Conservation (phyloP, 2,329 filamentous ascomycete species). For the Orbilia ellipsospora region DNA sequence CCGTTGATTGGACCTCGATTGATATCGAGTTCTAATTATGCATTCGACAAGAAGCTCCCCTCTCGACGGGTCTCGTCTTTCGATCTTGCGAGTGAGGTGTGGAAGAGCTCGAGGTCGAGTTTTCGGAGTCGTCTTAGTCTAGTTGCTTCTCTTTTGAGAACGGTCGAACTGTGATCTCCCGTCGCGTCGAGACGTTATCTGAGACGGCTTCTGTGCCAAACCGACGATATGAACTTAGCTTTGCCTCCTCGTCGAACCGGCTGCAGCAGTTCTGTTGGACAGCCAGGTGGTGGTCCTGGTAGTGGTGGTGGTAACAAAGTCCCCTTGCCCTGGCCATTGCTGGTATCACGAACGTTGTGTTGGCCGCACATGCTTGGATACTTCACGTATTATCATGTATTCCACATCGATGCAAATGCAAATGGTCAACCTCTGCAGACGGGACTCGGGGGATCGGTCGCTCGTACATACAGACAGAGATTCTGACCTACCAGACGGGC, state of each 20-base stretch:
- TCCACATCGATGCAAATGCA: neutral
- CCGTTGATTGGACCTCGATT: constrained; percentile 40
- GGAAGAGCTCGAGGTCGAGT: too few relatives aligned
- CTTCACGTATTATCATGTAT: neutral
- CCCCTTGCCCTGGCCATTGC: neutral
- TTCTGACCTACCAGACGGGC: constrained; percentile 10
- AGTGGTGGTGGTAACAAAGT: too few relatives aligned
- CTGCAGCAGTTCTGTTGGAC: constrained; percentile 10
- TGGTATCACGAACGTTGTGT: constrained; percentile 39
- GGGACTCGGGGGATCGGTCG: constrained; percentile 31
- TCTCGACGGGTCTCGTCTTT: neutral
- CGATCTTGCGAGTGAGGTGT: neutral
- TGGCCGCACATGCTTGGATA: constrained; percentile 33
- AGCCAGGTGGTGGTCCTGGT: constrained; percentile 4
- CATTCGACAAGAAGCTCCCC: constrained; percentile 17
- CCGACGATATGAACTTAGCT: neutral
- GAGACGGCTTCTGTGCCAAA: constrained; percentile 34
- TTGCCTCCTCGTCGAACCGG: constrained; percentile 2
- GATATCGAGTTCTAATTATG: constrained; percentile 55
- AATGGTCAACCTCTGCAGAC: constrained; percentile 22
- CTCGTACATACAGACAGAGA: constrained; percentile 7
- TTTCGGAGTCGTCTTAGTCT: too few relatives aligned
- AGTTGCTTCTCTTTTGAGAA: neutral
- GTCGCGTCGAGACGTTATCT: constrained; percentile 13
- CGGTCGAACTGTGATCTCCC: constrained; percentile 13